Conservation (phyloP, 805 yeast species). For the Candida quercuum region DNA sequence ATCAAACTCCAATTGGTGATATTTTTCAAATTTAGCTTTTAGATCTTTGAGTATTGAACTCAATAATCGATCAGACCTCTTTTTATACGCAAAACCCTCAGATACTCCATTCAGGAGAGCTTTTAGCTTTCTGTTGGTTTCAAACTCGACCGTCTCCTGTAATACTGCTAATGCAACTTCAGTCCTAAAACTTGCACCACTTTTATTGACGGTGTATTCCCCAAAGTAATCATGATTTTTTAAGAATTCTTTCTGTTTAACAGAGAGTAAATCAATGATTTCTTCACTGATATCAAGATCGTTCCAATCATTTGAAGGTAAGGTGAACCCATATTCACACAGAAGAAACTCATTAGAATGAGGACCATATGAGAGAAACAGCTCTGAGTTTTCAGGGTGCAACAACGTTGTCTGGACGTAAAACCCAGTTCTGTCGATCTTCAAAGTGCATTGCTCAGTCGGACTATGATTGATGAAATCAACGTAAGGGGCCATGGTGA, state of each 20-base stretch:
- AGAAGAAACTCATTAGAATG: conserved; percentile 79
- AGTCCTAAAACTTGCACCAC: conserved; percentile 63
- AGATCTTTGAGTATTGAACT: conserved; percentile 29
- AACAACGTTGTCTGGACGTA: conserved; percentile 37
- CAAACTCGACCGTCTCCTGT: conserved; percentile 28
- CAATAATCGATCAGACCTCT: conserved; percentile 27
- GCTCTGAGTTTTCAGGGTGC: conserved; percentile 43
- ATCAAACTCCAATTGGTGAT: conserved; percentile 15
- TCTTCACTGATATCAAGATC: conserved; percentile 54
- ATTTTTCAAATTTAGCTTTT: conserved; percentile 21
- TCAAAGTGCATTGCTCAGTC: conserved; percentile 45
- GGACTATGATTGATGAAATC: conserved; percentile 78
- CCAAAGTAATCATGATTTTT: conserved; percentile 54
- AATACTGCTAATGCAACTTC: conserved; percentile 66
- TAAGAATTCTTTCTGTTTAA: conserved; percentile 40
- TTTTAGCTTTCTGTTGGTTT: conserved; percentile 14
- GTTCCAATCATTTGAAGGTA: conserved; percentile 59
- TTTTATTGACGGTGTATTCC: conserved; percentile 59
- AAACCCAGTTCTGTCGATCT: conserved; percentile 44
- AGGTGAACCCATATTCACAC: conserved; percentile 82
- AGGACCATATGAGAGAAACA: conserved; percentile 78
- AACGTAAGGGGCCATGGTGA: conserved; percentile 88
- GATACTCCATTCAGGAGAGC: conserved; percentile 33
- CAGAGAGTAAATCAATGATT: conserved; percentile 32
- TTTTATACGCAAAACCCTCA: conserved; percentile 39